Base-by-base conservation (phyloP, 768 basidiomycete species). In the Tremella yokohamensis region DNA sequence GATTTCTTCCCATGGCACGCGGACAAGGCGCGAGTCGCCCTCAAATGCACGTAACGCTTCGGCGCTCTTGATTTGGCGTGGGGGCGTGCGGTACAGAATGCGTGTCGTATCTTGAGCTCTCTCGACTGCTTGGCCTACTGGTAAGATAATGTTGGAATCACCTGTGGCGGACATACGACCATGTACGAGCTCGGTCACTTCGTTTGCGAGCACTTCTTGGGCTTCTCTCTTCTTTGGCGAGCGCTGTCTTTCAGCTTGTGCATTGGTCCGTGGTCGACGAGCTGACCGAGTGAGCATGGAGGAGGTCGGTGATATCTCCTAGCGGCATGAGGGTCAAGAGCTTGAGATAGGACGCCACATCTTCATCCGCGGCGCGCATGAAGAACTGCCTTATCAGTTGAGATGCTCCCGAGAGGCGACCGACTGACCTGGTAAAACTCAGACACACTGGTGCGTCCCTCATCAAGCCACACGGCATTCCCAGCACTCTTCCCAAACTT, bases 401-500 rank as follows among this genome's bases (percentile, higher is more conserved):
- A 40, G 19, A 40, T 16, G 8, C 40, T 26, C n/a, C 19, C 18
- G n/a, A 1, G 8, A 1, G n/a, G 12, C 9, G 15, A 18, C 25
- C 29, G 1, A 51, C 78, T 58, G 40, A 88, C 94, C 80, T 99
- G 96, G 70, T 97, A 98, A 69, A 99, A 91, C 63, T 97, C 93
- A 65, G 89, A 89, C 18, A 88, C 82, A 62, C 87, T 89, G 2
- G 94, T 98, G 70, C 88, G 74, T 12, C 78, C 69, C 24, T 83
- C 79, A 72, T 96, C 85, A 38, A 99, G 79, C 89, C 94, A 97
- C 1, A 99, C 79, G 1, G 94, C 94, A 68, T 97, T 98, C 2
- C 94, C 93, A 0, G 89, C 87, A 65, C 89, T 92, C 81, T 99
- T 99, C 7, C 94, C 96, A 76, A 98, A 94, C 79, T 99, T 99